A percentile compares a stretch with the other conserved stretches of the same genome.
phyloP scores from a whole-genome alignment of 1,284 basidiomycete genomes.

The Phlebopus sp. region DNA sequence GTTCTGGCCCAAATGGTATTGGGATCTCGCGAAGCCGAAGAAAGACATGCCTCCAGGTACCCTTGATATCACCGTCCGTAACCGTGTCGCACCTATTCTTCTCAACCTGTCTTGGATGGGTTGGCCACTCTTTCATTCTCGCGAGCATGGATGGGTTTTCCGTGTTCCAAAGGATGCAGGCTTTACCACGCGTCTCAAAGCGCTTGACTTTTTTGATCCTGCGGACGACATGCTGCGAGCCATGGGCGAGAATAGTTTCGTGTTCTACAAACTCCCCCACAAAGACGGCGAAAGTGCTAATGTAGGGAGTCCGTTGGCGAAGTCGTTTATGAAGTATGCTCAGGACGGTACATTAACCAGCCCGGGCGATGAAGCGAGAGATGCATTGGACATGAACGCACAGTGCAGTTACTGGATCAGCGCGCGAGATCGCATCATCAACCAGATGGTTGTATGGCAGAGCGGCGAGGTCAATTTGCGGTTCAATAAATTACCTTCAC shows the following conservation, averaged over 20 bases:
- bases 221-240: slow-evolving; percentile 58
- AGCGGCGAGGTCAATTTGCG: slow-evolving; percentile 48
- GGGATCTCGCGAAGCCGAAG: slow-evolving; percentile 79
- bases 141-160: slow-evolving; percentile 91
- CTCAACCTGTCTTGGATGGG: slow-evolving; percentile 87
- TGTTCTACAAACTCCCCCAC: slow-evolving; percentile 93
- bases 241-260: slow-evolving; percentile 39
- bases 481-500: slow-evolving; percentile 26
- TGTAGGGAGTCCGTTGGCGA: slow-evolving; percentile 89
- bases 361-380: slow-evolving; percentile 75
- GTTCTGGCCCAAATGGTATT: slow-evolving; percentile 93
- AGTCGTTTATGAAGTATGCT: slow-evolving; percentile 86
- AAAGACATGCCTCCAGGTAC: slow-evolving; percentile 62
- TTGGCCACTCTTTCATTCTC: slow-evolving; percentile 83
- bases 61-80: slow-evolving; percentile 86
- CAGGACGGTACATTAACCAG: slow-evolving; percentile 83
- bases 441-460: slow-evolving; percentile 94
- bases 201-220: slow-evolving; percentile 58
- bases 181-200: slow-evolving; percentile 30
- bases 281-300: slow-evolving; percentile 94
- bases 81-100: slow-evolving; percentile 81
- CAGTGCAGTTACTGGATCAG: slow-evolving; percentile 99
- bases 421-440: slow-evolving; percentile 86
- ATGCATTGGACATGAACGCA: slow-evolving; percentile 90
- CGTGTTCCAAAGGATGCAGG: slow-evolving; percentile 54